phyloP scores from a whole-genome alignment of 2,329 filamentous ascomycete species.

The Colletotrichum sp. region DNA sequence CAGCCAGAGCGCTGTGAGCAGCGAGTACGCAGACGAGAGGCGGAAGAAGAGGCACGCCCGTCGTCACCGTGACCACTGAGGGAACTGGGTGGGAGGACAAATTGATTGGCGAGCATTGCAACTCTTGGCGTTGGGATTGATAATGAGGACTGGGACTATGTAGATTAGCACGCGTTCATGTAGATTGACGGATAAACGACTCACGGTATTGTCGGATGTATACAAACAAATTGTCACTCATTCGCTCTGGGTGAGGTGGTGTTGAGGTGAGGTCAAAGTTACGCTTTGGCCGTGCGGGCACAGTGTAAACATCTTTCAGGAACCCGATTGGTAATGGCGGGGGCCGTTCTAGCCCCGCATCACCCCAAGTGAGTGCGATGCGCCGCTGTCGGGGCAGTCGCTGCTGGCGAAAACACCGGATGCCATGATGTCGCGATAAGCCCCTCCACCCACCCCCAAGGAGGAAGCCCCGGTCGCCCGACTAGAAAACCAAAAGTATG shows the following conservation, averaged over 20 bases:
- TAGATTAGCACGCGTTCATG: not conserved
- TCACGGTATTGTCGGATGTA: not conserved
- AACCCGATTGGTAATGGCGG: not conserved
- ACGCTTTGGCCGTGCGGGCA: not conserved
- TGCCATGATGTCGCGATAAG: not conserved
- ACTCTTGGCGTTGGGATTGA: constrained; percentile 4
- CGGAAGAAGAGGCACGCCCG: constrained; percentile 43
- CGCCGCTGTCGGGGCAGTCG: not conserved
- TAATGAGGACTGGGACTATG: constrained; percentile 1
- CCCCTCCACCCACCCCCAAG: not conserved
- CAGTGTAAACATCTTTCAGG: not conserved
- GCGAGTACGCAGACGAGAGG: constrained; percentile 49
- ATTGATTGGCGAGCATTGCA: not conserved
- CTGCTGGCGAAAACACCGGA: not conserved
- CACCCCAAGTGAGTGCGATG: not conserved
- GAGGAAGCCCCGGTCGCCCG: not conserved
- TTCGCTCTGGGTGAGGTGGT: not conserved
- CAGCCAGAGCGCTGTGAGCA: constrained; percentile 33
- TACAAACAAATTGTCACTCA: not conserved
- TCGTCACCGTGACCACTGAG: constrained; percentile 25
- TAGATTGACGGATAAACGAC: not conserved
- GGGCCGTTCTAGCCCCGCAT: not conserved
- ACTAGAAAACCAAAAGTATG: not conserved
- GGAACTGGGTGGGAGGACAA: not conserved
- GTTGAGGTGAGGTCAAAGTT: not conserved